These are phyloP conservation scores for Amoebophrya sp. DNA, from an alignment of 169 alveolate genomes.

Conservation along the genomic window DNA sequence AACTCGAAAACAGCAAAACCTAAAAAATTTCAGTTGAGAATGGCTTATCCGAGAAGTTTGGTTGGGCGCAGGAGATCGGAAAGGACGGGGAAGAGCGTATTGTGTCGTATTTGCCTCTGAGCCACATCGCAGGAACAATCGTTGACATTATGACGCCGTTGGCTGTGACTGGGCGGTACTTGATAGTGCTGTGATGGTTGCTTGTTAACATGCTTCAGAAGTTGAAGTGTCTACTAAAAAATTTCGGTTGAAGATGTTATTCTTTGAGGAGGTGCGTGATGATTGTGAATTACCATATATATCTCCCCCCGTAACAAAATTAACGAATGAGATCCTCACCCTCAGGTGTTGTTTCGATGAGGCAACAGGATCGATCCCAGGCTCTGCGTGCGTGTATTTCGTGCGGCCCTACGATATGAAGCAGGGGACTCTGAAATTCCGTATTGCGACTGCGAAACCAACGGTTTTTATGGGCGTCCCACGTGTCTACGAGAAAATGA, in stretches of 20 bases:
- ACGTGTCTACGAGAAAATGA: neutral
- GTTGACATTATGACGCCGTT: neutral
- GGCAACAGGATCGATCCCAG: neutral
- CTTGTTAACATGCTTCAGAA: too few species aligned
- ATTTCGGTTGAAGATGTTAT: too few species aligned
- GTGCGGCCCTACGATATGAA: slow-evolving; percentile 3
- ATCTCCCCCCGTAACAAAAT: too few species aligned
- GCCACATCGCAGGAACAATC: neutral
- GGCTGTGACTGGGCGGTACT: neutral
- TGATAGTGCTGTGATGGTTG: too few species aligned
- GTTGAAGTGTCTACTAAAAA: too few species aligned
- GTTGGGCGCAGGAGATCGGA: neutral
- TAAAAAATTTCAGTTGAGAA: neutral
- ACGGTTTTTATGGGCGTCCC: neutral
- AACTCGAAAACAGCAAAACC: too few species aligned
- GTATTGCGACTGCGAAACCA: neutral
- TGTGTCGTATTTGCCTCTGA: neutral
- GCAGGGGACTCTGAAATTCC: neutral
- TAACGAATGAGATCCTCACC: too few species aligned
- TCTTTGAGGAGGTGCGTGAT: too few species aligned
- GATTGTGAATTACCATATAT: too few species aligned
- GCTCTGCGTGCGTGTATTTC: neutral
- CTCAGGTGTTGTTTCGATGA: too few species aligned
- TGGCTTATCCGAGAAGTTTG: neutral
- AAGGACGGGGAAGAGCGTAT: neutral